Evolutionary conservation across 2,329 filamentous ascomycete genomes (phyloP), one percentile per base, ranked within the genome.

Genomic region (Cladosporium austrohemisphaericum): DNA sequence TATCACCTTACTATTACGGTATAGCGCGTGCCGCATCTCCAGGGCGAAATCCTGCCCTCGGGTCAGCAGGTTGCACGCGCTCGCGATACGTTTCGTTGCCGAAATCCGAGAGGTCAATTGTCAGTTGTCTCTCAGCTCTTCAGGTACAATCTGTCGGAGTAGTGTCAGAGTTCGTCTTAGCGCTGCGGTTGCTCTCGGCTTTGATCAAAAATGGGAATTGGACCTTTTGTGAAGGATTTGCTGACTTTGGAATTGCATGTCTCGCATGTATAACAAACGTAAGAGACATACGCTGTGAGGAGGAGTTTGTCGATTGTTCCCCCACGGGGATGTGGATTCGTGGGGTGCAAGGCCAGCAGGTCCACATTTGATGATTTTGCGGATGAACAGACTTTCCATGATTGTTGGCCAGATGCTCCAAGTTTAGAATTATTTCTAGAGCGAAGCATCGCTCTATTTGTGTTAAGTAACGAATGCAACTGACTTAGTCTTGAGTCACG

Each of bases 131-230:
- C n/a, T n/a, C n/a, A n/a, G n/a, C n/a, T n/a, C n/a, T n/a, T 19
- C 33, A 36, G 33, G 16, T 36, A 36, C 33, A 20, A 8, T 6
- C 37, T 14, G 43, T 26, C 44, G 44, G 44, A 47, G 44, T 47
- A 47, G 44, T 25, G 38, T 22, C 25, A 28, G 13, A 11, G 16
- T 29, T 22, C 23, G 44, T 37, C 18, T 29, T 47, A 47, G 44
- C 44, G 32, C 18, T 29, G 25, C 44, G 44, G 44, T 25, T 47
- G 44, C 13, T 37, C 23, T 47, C 44, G 44, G 44, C 44, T 47
- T 47, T 47, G 44, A 22, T 26, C 44, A 14, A 38, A 47, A 47
- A 38, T 14, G 22, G 33, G 25, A 26, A 41, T 22, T 10, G 9
- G 4, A 20, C 16, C 10, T 14, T 13, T 31, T n/a, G 9, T 26